phyloP scores from a whole-genome alignment of 2,329 filamentous ascomycete genomes.

The Penicillium hesseltinei region DNA sequence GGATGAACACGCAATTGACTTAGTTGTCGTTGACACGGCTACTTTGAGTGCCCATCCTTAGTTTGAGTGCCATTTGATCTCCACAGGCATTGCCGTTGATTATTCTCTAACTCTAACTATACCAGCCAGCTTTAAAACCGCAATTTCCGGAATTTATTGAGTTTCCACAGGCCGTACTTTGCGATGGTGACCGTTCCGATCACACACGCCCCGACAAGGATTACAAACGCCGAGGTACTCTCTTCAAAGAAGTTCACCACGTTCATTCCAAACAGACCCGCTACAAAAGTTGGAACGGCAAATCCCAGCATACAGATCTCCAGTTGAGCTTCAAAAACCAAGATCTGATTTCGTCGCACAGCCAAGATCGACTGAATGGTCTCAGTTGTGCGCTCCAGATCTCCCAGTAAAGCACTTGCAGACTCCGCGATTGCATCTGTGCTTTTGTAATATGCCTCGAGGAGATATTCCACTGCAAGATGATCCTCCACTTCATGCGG shows the following conservation, averaged over 20 bases:
- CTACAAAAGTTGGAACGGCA: conserved; percentile 36
- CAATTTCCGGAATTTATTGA: conserved; percentile 25
- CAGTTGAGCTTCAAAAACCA: conserved; percentile 39
- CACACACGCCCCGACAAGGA: conserved; percentile 20
- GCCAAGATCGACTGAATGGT: conserved; percentile 35
- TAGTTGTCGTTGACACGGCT: not conserved
- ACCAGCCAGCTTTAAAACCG: conserved; percentile 8
- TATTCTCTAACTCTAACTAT: not conserved
- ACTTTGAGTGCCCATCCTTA: not conserved
- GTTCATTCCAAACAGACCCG: conserved; percentile 41
- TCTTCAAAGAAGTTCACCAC: conserved; percentile 40
- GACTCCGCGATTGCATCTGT: conserved; percentile 36
- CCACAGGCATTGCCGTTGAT: no score
- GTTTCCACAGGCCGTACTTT: conserved; percentile 26
- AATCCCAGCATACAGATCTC: conserved; percentile 39
- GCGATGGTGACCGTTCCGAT: conserved; percentile 24
- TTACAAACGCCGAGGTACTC: conserved; percentile 28
- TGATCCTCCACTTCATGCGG: conserved; percentile 33
- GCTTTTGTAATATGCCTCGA: conserved; percentile 40
- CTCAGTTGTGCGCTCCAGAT: conserved; percentile 34
- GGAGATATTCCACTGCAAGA: conserved; percentile 39
- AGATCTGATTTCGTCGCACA: conserved; percentile 41
- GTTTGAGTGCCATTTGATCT: not conserved
- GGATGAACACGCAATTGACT: not conserved
- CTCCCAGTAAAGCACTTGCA: conserved; percentile 24